Evolutionary conservation across 805 yeast species (phyloP), one percentile per base, ranked within the genome.

Genomic region (Candida incommunis): DNA sequence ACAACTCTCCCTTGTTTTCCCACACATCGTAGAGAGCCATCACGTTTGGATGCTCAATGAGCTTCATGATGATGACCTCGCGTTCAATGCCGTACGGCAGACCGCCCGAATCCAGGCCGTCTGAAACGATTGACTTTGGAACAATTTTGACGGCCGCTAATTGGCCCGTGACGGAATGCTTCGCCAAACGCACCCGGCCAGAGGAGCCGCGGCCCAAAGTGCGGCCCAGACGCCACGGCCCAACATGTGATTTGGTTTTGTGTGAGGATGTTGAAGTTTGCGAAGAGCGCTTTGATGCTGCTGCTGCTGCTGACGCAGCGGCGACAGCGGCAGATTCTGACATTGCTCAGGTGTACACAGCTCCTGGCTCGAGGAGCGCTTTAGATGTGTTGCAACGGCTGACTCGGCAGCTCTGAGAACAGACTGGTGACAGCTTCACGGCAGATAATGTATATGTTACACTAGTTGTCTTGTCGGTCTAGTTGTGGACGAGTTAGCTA

Each of bases 181-280:
- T 81, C 15, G 98, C 97, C 46, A 92, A 70, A 48, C 95, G 70
- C 16, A 92, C 98, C 50, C 96, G 74, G 22, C 98, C 97, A 1
- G 96, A 85, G 13, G 95, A 82, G n/a, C 98, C 98, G 48, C 94
- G 73, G 22, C 98, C 98, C 43, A 92, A 68, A 2, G 98, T 92
- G 52, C 90, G 74, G 23, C 97, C 97, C 29, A 92, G 68, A 59
- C 86, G 83, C 98, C 98, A 92, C 1, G 98, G 96, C 2, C 98
- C 98, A 41, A 92, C 79, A 53, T 76, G 71, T 51, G 73, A 72
- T 53, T 72, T 77, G 47, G 68, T 62, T 56, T 74, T 61, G 64
- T 67, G 52, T 58, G 66, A 58, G 22, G 60, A 51, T 15, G 63
- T 55, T 22, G 69, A 64, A 9, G 57, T 54, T 55, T 72, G 78